phyloP scores from a whole-genome alignment of 139 green algal genomes.

The Nannochloris sp. region DNA sequence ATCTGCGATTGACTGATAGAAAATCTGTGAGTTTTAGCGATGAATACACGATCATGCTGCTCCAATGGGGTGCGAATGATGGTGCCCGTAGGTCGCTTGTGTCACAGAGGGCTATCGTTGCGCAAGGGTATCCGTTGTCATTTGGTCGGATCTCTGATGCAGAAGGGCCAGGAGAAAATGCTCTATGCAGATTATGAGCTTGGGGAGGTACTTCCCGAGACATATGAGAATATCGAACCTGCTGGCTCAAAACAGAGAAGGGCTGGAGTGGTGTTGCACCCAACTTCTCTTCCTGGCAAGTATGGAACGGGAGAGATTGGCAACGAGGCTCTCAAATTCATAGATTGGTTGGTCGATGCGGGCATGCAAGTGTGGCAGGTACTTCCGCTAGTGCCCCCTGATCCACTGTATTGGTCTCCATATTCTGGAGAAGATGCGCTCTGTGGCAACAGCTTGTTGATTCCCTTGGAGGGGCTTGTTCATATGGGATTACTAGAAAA shows the following conservation, averaged over 20 bases:
- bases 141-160: not conserved
- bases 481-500: conserved; percentile 67
- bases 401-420: conserved; percentile 83
- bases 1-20: no score
- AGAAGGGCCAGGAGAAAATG: not conserved
- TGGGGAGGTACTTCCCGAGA: conserved; percentile 14
- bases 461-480: conserved; percentile 77
- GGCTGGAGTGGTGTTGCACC: conserved; percentile 83
- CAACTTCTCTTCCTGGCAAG: conserved; percentile 80
- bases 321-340: conserved; percentile 57
- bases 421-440: conserved; percentile 84
- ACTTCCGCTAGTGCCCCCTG: conserved; percentile 89
- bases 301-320: conserved; percentile 86
- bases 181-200: not conserved
- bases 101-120: no score
- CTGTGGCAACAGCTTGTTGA: conserved; percentile 86
- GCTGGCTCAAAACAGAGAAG: conserved; percentile 16
- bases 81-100: no score
- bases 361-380: conserved; percentile 73
- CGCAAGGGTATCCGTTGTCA: no score
- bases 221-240: conserved; percentile 13
- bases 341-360: conserved; percentile 77
- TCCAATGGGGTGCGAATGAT: no score
- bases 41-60: no score
- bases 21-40: no score